These are phyloP conservation scores for Arabidopsis arenosa DNA, from an alignment of 345 rosid genomes.

Conservation along the genomic window DNA sequence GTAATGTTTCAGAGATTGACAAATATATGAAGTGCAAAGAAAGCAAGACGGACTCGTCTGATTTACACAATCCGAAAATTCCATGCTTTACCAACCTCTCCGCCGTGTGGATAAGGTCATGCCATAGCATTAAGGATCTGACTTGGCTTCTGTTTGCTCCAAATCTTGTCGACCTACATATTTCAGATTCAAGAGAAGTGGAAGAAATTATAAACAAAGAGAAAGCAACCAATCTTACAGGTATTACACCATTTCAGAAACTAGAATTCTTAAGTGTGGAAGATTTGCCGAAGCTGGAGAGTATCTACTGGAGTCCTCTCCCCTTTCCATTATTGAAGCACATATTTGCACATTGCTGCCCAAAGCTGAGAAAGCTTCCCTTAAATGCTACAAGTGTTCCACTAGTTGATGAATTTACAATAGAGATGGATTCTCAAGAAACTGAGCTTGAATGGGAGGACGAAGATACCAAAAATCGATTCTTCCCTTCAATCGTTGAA, in stretches of 20 bases:
- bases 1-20: neutral
- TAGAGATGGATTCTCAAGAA: accelerated
- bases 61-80: neutral
- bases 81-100: neutral
- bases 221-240: neutral
- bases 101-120: accelerated
- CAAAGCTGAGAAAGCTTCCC: slow-evolving; percentile 22
- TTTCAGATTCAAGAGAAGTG: accelerated
- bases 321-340: too few relatives aligned
- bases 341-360: too few relatives aligned
- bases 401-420: neutral
- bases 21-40: neutral
- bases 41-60: neutral
- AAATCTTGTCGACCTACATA: neutral
- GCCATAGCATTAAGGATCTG: neutral
- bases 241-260: neutral
- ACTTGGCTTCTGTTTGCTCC: slow-evolving; percentile 17
- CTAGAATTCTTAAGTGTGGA: accelerated
- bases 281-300: neutral
- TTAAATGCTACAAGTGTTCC: slow-evolving; percentile 4
- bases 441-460: neutral
- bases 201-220: slow-evolving; percentile 5
- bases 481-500: neutral
- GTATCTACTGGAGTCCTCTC: slow-evolving; percentile 27
- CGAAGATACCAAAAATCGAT: slow-evolving; percentile 1